A percentile compares a stretch with the other conserved stretches of the same genome.
Evolutionary conservation across 2,329 filamentous ascomycete genomes (phyloP).

Genomic region (Clonostachys sp.): DNA sequence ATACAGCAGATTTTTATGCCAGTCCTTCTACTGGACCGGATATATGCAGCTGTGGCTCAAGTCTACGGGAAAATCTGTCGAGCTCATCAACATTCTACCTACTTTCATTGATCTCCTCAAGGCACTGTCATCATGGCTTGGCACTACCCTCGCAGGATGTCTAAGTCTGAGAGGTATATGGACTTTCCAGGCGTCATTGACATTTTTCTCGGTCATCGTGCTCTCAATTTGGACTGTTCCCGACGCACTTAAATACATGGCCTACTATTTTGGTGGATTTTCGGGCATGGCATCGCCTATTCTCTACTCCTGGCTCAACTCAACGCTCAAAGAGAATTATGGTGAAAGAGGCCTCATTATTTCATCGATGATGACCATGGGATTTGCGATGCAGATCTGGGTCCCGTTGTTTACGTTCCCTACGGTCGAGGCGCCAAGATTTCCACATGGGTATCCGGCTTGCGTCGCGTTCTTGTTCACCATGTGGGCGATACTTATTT

Average conservation of each 20-base stretch:
- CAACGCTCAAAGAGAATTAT: constrained; percentile 20
- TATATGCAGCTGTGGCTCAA: constrained; percentile 21
- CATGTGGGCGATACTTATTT: constrained; percentile 18
- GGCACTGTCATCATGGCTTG: constrained; percentile 17
- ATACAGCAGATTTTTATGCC: constrained; percentile 11
- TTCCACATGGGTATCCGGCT: constrained; percentile 16
- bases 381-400: constrained; percentile 20
- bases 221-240: constrained; percentile 20
- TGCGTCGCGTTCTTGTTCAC: constrained; percentile 13
- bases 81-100: constrained; percentile 17
- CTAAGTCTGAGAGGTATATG: constrained; percentile 17
- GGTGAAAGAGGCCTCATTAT: constrained; percentile 23
- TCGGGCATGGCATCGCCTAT: constrained; percentile 22
- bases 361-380: constrained; percentile 26
- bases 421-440: constrained; percentile 15
- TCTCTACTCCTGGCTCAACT: constrained; percentile 22
- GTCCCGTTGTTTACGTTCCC: constrained; percentile 19
- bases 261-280: constrained; percentile 21
- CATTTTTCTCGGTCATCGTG: constrained; percentile 17
- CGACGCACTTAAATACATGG: constrained; percentile 17
- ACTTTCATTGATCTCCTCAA: constrained; percentile 16
- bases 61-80: constrained; percentile 10
- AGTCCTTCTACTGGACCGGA: constrained; percentile 14
- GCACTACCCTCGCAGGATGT: constrained; percentile 16
- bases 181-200: constrained; percentile 13